Base-by-base conservation (phyloP, 495 filamentous ascomycete species). In the Annulohypoxylon nitens region DNA sequence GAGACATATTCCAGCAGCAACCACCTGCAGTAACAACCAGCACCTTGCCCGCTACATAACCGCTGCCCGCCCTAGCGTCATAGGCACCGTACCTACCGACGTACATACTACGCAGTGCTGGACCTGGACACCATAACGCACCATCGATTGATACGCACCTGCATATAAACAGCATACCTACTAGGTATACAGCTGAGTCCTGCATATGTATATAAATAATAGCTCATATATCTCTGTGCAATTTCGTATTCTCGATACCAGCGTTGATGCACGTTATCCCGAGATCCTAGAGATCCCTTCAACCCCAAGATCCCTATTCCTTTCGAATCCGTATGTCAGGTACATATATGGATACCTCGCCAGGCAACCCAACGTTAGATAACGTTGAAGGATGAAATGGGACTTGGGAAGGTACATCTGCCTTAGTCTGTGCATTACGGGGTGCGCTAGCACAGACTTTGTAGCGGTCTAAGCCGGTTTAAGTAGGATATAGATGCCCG, bases 341-440 rank as follows among this genome's bases (percentile, higher is more conserved):
- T 47, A 47, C 43, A 18, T 47, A 39, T 12, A 9, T 39, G 34
- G 20, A 23, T 41, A 12, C 37, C 39, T 43, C 30, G 39, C 39
- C 8, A 30, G 30, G 30, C 36, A 45, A 45, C 12, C 43, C 18
- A 47, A 47, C 16, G 43, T 20, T 47, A 20, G 43, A 47, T 47
- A 47, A 47, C 43, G 16, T 20, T 47, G n/a, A 20, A 47, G 41
- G 41, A 45, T 45, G 37, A 45, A 6, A 47, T 47, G 43, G 14
- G 12, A 43, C 14, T 30, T 30, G 5, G 39, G 36, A 20, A 47
- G n/a, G 43, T 47, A 47, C 43, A 47, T 47, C 4, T 47, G 16
- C 43, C 43, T 47, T 47, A 36, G 53, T 57, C 30, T 57, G 53
- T 36, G 53, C 30, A 20, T 33, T 36, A 57, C 12, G 53, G 53